These are phyloP conservation scores for Ogataea hybrid DNA, from an alignment of 1,139 yeast species.

Conservation along the genomic window DNA sequence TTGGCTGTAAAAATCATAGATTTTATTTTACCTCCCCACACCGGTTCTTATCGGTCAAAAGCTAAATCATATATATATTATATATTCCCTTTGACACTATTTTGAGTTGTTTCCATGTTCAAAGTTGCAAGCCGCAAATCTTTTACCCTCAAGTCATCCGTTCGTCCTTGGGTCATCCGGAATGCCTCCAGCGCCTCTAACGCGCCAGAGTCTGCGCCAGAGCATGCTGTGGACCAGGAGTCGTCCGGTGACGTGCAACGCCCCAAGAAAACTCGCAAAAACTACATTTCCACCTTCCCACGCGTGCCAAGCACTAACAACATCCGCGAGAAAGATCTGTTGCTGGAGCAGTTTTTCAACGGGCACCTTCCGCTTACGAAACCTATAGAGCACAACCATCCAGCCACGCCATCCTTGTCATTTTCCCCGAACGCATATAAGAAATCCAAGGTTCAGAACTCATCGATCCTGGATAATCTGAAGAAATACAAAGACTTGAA, in stretches of 20 bases:
- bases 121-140: conserved; percentile 1
- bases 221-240: conserved; percentile 7
- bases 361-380: conserved; percentile 28
- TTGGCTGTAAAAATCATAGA: background rate
- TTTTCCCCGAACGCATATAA: conserved; percentile 20
- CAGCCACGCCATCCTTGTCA: conserved; percentile 22
- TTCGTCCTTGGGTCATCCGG: background rate
- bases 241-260: conserved; percentile 6
- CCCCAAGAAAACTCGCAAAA: conserved; percentile 17
- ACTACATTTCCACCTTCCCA: conserved; percentile 27
- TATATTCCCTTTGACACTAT: background rate
- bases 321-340: conserved; percentile 26
- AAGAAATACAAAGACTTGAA: conserved; percentile 24
- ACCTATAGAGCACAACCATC: conserved; percentile 28
- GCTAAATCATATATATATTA: conserved; percentile 5
- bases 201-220: conserved; percentile 5
- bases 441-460: conserved; percentile 19
- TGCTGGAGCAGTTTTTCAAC: conserved; percentile 29
- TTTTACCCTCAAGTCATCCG: background rate
- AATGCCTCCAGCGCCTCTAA: conserved; percentile 5
- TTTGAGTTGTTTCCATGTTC: conserved; percentile 3
- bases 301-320: conserved; percentile 31
- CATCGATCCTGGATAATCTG: conserved; percentile 26
- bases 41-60: conserved; percentile 13
- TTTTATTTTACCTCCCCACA: background rate